Evolutionary conservation across 306 rosid genomes (phyloP).

Genomic region (Boehmeria nivea): DNA sequence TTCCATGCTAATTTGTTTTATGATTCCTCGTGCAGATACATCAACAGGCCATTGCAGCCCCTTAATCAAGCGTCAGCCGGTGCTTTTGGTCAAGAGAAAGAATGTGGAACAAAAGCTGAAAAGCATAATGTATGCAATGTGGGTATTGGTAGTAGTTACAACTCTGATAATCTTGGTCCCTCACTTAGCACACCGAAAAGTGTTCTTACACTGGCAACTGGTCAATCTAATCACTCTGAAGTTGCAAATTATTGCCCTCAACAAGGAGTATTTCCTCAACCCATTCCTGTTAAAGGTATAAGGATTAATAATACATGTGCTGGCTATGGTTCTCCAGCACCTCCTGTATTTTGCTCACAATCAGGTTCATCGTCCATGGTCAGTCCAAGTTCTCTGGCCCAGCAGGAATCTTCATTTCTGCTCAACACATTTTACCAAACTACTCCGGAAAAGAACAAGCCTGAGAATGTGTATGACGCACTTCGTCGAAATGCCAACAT

Average conservation of each 20-base stretch:
- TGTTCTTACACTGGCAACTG: conserved; percentile 36
- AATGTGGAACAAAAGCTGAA: conserved; percentile 38
- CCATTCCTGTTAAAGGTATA: conserved; percentile 59
- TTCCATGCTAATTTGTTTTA: conserved; percentile 23
- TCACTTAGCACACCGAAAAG: conserved; percentile 45
- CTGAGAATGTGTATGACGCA: conserved; percentile 41
- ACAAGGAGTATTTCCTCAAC: conserved; percentile 43
- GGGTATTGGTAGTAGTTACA: conserved; percentile 23
- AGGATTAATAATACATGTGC: conserved; percentile 40
- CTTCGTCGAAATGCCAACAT: conserved; percentile 29
- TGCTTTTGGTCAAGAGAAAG: conserved; percentile 42
- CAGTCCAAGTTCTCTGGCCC: conserved; percentile 34
- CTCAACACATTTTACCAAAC: conserved; percentile 51
- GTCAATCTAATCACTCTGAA: conserved; percentile 65
- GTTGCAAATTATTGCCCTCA: conserved; percentile 40
- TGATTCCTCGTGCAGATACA: conserved; percentile 55
- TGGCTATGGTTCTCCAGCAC: conserved; percentile 55
- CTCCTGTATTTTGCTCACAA: conserved; percentile 49
- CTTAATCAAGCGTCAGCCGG: conserved; percentile 28
- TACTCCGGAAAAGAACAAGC: conserved; percentile 32
- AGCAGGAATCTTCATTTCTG: conserved; percentile 46
- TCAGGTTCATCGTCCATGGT: conserved; percentile 49
- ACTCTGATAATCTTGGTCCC: conserved; percentile 36
- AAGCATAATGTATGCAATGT: conserved; percentile 23
- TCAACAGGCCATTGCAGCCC: conserved; percentile 49